Conservation (phyloP, 1,284 basidiomycete species). For the Xerocomus amazonicus region DNA sequence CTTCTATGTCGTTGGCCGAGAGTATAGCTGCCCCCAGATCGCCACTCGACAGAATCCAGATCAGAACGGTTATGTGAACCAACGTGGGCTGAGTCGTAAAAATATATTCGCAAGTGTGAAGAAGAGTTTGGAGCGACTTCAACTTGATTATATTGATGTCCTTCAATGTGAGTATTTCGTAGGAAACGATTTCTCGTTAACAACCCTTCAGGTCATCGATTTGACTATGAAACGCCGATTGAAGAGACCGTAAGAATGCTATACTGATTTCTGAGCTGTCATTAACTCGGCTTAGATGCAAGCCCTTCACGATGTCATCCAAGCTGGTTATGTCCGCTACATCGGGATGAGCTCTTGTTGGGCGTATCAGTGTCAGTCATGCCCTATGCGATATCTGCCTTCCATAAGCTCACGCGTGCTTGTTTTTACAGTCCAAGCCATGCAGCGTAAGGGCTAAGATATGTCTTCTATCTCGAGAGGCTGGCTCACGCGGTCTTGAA, state of each 20-base stretch:
- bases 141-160: conserved; percentile 69
- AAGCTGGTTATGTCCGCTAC: conserved; percentile 53
- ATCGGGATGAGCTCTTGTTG: conserved; percentile 50
- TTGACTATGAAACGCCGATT: conserved; percentile 32
- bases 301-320: conserved; percentile 56
- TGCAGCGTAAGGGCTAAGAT: conserved; percentile 31
- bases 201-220: conserved; percentile 24
- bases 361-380: conserved; percentile 38
- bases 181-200: background rate
- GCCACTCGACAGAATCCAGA: conserved; percentile 31
- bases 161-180: conserved; percentile 47
- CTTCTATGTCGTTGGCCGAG: conserved; percentile 35
- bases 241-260: conserved; percentile 29
- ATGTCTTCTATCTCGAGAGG: background rate
- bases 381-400: background rate
- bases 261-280: background rate
- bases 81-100: conserved; percentile 53
- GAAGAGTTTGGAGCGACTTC: conserved; percentile 59
- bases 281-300: conserved; percentile 39
- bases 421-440: conserved; percentile 30
- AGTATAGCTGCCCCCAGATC: conserved; percentile 20
- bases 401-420: background rate
- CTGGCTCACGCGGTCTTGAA: conserved; percentile 3
- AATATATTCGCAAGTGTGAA: conserved; percentile 76
- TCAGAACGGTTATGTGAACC: conserved; percentile 54